Conservation (phyloP, 441 rosid species). For the Pelargonium myrrhifolium region DNA sequence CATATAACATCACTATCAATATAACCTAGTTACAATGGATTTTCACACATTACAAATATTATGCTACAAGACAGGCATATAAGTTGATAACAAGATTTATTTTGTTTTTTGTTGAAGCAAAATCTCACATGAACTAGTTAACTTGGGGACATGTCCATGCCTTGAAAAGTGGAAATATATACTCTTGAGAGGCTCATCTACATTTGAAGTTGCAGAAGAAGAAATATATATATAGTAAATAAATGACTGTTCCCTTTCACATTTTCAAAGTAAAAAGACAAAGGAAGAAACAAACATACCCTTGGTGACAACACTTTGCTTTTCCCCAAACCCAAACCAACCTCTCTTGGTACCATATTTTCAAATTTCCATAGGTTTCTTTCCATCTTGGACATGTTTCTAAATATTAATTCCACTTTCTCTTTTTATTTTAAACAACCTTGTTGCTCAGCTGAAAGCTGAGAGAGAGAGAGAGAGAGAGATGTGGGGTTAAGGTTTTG, state of each 20-base stretch:
- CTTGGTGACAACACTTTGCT: conserved; percentile 55
- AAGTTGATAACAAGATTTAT: too few species aligned
- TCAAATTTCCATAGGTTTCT: conserved; percentile 13
- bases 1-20: too few species aligned
- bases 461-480: too few species aligned
- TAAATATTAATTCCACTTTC: neutral
- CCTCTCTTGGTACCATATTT: conserved; percentile 1
- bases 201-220: neutral
- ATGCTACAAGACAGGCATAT: too few species aligned
- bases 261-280: conserved; percentile 32
- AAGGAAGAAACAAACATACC: conserved; percentile 45
- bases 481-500: too few species aligned
- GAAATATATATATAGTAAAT: neutral
- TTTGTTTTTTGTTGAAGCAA: neutral
- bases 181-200: neutral
- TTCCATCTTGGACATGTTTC: neutral
- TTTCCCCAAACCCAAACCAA: conserved; percentile 29
- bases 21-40: too few species aligned
- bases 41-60: too few species aligned
- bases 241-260: neutral
- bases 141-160: neutral
- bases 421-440: too few species aligned
- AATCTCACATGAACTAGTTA: neutral
- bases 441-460: too few species aligned
- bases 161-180: neutral